Conservation (phyloP, 108 stramenopile genomes). For the Nitzschia sp. region DNA sequence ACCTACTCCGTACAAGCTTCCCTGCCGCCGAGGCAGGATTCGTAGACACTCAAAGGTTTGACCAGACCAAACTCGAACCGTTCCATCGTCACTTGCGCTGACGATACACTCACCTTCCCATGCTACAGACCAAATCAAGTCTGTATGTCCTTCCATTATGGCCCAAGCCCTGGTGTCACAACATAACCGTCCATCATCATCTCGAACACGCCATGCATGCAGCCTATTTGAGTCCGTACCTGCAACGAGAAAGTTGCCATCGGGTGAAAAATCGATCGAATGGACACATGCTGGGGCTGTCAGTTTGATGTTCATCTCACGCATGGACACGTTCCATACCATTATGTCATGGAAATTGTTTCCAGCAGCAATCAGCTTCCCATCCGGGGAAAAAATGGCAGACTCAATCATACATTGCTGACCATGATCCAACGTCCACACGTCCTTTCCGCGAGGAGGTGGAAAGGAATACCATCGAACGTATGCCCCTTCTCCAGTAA, state of each 20-base stretch:
- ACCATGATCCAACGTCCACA: conserved; percentile 8
- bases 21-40: not conserved
- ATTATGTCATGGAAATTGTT: conserved; percentile 6
- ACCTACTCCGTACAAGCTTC: conserved; percentile 6
- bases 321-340: conserved; percentile 3
- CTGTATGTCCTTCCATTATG: conserved; percentile 3
- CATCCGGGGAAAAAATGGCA: conserved; percentile 14
- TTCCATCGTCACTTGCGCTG: conserved; percentile 18
- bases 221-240: conserved; percentile 10
- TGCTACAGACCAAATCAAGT: conserved; percentile 17
- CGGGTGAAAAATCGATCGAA: conserved; percentile 7
- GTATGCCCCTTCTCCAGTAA: conserved; percentile 12
- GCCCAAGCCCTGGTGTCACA: not conserved
- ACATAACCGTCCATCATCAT: no score
- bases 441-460: conserved; percentile 3
- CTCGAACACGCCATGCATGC: conserved; percentile 6
- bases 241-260: conserved; percentile 15
- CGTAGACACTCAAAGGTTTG: not conserved
- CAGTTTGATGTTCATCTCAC: not conserved
- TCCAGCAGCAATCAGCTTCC: conserved; percentile 12
- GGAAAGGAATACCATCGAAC: conserved; percentile 4
- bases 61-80: conserved; percentile 7
- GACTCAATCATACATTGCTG: conserved; percentile 8
- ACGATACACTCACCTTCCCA: conserved; percentile 4
- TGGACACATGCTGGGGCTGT: conserved; percentile 3